Evolutionary conservation across 441 rosid species (phyloP).

Genomic region (Erysimum pusillum): DNA sequence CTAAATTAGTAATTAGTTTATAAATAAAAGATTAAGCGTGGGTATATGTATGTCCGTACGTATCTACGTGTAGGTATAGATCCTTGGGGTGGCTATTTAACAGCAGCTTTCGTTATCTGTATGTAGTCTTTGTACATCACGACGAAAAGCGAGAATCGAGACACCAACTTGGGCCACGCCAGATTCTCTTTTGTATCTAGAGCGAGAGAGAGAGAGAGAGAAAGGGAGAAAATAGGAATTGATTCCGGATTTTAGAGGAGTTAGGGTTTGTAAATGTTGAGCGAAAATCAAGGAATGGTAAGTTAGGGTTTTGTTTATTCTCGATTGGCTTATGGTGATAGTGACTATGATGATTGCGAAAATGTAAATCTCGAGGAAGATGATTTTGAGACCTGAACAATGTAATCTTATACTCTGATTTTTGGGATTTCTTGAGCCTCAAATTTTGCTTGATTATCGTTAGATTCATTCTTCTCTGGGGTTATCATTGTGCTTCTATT

Average conservation of each 20-base stretch:
- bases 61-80: conserved; percentile 43
- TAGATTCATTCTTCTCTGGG: conserved; percentile 13
- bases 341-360: conserved; percentile 43
- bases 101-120: conserved; percentile 16
- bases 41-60: conserved; percentile 29
- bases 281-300: conserved; percentile 17
- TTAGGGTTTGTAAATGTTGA: conserved; percentile 34
- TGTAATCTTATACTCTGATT: conserved; percentile 35
- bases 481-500: neutral
- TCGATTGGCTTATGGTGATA: conserved; percentile 15
- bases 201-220: conserved; percentile 18
- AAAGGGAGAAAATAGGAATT: conserved; percentile 3
- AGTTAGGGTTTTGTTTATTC: conserved; percentile 33
- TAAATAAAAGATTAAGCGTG: neutral
- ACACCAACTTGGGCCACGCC: conserved; percentile 26
- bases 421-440: conserved; percentile 26
- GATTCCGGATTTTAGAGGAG: conserved; percentile 30
- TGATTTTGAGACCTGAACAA: conserved; percentile 55
- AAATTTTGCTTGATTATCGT: conserved; percentile 5
- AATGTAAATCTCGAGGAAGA: conserved; percentile 50
- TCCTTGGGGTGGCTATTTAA: conserved; percentile 32
- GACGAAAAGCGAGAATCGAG: conserved; percentile 20
- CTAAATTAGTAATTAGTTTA: conserved; percentile 3
- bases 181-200: conserved; percentile 31
- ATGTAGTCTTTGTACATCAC: conserved; percentile 26